Percentiles rank a stretch among this genome's conserved stretches.
These are phyloP conservation scores for Microcos paniculata DNA, from an alignment of 345 rosid species.

Conservation along the genomic window DNA sequence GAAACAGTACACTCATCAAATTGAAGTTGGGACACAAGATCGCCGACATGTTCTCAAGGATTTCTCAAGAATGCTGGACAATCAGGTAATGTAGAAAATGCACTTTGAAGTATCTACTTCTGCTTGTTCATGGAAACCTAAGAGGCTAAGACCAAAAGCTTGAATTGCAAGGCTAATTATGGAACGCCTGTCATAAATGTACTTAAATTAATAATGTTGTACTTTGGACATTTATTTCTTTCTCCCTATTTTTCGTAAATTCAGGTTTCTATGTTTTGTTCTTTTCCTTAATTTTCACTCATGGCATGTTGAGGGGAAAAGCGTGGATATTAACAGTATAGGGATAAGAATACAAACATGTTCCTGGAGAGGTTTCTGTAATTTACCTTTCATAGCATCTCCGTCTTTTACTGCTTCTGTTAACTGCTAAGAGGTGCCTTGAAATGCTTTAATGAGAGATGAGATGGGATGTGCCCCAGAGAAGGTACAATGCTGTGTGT, in stretches of 20 bases:
- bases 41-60: conserved; percentile 94
- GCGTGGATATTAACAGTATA: too few relatives aligned
- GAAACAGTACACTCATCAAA: conserved; percentile 79
- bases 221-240: not conserved
- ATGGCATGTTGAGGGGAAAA: not conserved
- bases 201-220: too few relatives aligned
- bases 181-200: not conserved
- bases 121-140: not conserved
- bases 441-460: not conserved
- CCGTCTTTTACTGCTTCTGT: not conserved
- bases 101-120: not conserved
- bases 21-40: conserved; percentile 70
- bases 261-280: not conserved
- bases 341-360: not conserved
- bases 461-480: not conserved
- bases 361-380: not conserved
- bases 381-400: not conserved
- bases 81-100: conserved; percentile 50
- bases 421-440: not conserved
- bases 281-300: not conserved
- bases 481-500: not conserved
- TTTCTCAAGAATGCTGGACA: conserved; percentile 96
- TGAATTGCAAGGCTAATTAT: not conserved
- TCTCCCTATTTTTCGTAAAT: not conserved
- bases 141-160: not conserved